phyloP scores from a whole-genome alignment of 2,329 filamentous ascomycete genomes.

The Ophiostoma piceae region DNA sequence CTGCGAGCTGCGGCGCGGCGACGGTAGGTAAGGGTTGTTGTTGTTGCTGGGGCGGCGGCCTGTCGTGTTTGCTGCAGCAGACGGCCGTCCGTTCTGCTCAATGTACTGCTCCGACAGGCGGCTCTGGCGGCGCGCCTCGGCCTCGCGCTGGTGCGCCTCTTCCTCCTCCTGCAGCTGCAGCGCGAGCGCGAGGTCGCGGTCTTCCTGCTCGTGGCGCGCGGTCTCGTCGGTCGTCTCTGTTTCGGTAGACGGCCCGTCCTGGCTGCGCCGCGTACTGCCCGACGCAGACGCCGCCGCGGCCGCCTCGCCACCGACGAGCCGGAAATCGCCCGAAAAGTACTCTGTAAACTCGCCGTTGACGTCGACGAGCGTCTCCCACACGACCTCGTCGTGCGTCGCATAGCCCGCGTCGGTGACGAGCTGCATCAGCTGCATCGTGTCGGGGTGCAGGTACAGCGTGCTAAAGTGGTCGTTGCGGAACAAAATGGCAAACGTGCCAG shows the following conservation, averaged over 20 bases:
- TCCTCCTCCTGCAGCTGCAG: conserved; percentile 94
- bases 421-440: conserved; percentile 68
- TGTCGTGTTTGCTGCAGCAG: conserved; percentile 26
- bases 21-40: not conserved
- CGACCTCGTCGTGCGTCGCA: conserved; percentile 77
- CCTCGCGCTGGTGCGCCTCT: conserved; percentile 65
- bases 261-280: conserved; percentile 48
- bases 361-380: conserved; percentile 92
- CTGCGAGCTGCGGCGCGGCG: conserved; percentile 37
- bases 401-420: conserved; percentile 93
- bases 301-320: conserved; percentile 61
- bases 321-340: conserved; percentile 87
- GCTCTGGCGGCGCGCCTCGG: conserved; percentile 57
- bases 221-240: conserved; percentile 6
- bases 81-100: conserved; percentile 51
- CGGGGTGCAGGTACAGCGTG: conserved; percentile 83
- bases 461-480: conserved; percentile 98
- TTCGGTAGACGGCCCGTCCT: not conserved
- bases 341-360: conserved; percentile 77
- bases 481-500: conserved; percentile 79
- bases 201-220: conserved; percentile 61
- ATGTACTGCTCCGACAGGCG: conserved; percentile 66
- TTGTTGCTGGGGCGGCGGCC: conserved; percentile 31
- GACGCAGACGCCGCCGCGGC: not conserved
- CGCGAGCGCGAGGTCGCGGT: conserved; percentile 80